These are phyloP conservation scores for Dipteronia dyeriana DNA, from an alignment of 345 rosid genomes.

Conservation along the genomic window DNA sequence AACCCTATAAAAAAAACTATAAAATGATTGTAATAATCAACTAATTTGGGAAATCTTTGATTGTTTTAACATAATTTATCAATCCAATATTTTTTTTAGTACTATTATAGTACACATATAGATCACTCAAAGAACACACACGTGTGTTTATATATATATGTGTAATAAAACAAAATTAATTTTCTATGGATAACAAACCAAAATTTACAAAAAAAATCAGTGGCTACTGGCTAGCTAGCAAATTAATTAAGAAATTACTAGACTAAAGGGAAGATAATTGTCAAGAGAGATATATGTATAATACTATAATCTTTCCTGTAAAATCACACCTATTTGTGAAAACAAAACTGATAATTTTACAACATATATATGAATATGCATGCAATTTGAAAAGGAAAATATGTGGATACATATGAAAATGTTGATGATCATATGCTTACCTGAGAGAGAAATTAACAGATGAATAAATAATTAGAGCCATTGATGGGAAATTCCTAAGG, in stretches of 20 bases:
- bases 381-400: neutral
- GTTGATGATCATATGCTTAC: neutral
- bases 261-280: neutral
- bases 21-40: neutral
- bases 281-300: neutral
- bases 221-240: neutral
- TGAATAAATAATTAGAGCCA: slow-evolving; percentile 30
- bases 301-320: neutral
- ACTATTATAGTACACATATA: too few species aligned
- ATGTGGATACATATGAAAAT: neutral
- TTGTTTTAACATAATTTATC: neutral
- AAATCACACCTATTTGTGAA: too few species aligned
- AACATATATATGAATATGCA: neutral
- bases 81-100: too few species aligned
- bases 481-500: slow-evolving; percentile 57
- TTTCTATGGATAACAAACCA: neutral
- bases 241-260: neutral
- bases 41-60: neutral
- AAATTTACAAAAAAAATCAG: neutral
- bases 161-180: too few species aligned
- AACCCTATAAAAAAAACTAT: too few species aligned
- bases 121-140: too few species aligned
- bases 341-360: too few species aligned
- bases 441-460: neutral
- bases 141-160: too few species aligned